A percentile compares a stretch with the other conserved stretches of the same genome.
Evolutionary conservation across 257 asterid species (phyloP).

Genomic region (Apocynum venetum): DNA sequence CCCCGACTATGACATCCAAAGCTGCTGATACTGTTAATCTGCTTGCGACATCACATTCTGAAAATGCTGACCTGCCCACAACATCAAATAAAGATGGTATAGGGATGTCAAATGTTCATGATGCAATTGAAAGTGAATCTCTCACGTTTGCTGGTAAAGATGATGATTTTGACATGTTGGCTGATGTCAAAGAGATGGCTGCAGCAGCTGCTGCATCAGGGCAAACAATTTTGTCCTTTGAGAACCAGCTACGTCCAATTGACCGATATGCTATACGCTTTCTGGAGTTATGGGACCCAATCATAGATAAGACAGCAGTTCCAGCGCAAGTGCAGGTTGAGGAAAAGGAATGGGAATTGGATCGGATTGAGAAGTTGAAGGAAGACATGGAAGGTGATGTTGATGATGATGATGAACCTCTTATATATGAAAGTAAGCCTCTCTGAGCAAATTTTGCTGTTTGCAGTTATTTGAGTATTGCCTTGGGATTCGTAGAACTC

Average conservation of each 20-base stretch:
- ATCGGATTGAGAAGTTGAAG: constrained; percentile 90
- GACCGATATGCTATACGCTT: constrained; percentile 87
- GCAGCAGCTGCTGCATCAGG: constrained; percentile 96
- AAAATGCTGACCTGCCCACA: constrained; percentile 33
- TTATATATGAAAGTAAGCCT: constrained; percentile 86
- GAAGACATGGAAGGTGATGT: constrained; percentile 99
- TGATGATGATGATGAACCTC: constrained; percentile 97
- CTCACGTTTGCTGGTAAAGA: constrained; percentile 52
- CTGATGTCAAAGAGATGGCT: constrained; percentile 96
- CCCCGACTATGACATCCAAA: constrained; percentile 28
- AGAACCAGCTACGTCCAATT: constrained; percentile 88
- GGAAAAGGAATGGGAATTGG: constrained; percentile 96
- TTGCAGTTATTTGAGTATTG: constrained; percentile 3
- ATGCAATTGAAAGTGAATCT: constrained; percentile 49
- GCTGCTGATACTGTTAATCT: not conserved
- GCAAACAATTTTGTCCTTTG: constrained; percentile 73
- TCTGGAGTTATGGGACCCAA: constrained; percentile 94
- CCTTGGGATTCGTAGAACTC: not conserved
- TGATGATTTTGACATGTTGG: constrained; percentile 89
- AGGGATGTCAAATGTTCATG: constrained; percentile 26
- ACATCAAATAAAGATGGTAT: constrained; percentile 38
- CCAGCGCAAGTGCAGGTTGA: constrained; percentile 56
- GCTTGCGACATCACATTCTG: constrained; percentile 17
- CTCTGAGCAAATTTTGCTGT: constrained; percentile 11
- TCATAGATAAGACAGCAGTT: constrained; percentile 65